These are phyloP conservation scores for Phlegmacium glaucopus DNA, from an alignment of 768 basidiomycete genomes.

Conservation along the genomic window DNA sequence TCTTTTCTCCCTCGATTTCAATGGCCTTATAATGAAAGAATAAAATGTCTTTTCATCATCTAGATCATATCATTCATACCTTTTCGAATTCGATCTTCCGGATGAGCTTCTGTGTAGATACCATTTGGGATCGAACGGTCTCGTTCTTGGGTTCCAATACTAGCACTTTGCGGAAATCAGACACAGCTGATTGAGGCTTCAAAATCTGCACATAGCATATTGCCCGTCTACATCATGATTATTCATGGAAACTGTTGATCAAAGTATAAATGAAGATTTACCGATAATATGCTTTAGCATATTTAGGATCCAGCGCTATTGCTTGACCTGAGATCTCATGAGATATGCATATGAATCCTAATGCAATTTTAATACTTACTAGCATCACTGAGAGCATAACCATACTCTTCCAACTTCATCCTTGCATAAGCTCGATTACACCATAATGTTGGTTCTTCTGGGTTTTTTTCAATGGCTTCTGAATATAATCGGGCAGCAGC, in stretches of 20 bases:
- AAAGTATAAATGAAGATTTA: slow-evolving; percentile 26
- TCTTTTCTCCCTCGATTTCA: slow-evolving; percentile 86
- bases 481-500: slow-evolving; percentile 77
- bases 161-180: slow-evolving; percentile 85
- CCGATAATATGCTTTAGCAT: slow-evolving; percentile 90
- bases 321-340: slow-evolving; percentile 43
- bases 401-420: slow-evolving; percentile 91
- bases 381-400: slow-evolving; percentile 86
- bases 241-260: too few species aligned
- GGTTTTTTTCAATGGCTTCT: slow-evolving; percentile 83
- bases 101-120: slow-evolving; percentile 87
- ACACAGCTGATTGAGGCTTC: slow-evolving; percentile 80
- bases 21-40: slow-evolving; percentile 60
- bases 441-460: slow-evolving; percentile 85
- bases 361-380: slow-evolving; percentile 47
- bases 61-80: slow-evolving; percentile 33
- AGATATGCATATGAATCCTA: neutral
- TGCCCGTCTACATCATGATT: slow-evolving; percentile 57
- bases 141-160: slow-evolving; percentile 85
- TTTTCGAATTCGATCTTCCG: slow-evolving; percentile 91
- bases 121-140: slow-evolving; percentile 72
- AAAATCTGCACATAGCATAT: slow-evolving; percentile 88
- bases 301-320: slow-evolving; percentile 82
- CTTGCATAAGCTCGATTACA: slow-evolving; percentile 92
- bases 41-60: neutral